phyloP scores from a whole-genome alignment of 768 basidiomycete species.

The Pulveroboletus sp. region DNA sequence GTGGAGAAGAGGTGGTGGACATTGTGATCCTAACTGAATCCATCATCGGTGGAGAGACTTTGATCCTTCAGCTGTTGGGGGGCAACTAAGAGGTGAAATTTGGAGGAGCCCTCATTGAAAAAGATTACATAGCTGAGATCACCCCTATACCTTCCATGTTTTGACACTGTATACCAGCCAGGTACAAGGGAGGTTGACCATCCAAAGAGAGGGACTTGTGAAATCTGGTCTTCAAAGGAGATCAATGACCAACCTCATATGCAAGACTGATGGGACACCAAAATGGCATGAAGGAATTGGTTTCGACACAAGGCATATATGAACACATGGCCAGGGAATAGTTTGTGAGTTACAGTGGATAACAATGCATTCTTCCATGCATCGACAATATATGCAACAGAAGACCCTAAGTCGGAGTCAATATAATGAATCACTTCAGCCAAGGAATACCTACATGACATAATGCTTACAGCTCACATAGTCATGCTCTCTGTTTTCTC shows the following conservation, averaged over 20 bases:
- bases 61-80: no score
- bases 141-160: background rate
- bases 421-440: background rate
- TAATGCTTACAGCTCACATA: background rate
- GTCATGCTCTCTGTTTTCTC: background rate
- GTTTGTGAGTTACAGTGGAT: background rate
- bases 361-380: background rate
- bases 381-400: background rate
- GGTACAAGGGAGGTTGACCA: background rate
- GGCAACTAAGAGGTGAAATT: background rate
- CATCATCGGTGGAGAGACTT: no score
- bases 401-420: background rate
- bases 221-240: background rate
- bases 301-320: background rate
- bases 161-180: background rate
- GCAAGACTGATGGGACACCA: background rate
- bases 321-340: background rate
- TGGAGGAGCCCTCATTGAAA: background rate
- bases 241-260: background rate
- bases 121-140: background rate
- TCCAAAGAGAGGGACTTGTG: background rate
- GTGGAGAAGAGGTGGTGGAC: no score
- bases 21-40: no score
- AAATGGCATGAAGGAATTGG: background rate
- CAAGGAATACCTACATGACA: background rate